A percentile compares a stretch with the other conserved stretches of the same genome.
Evolutionary conservation across 805 yeast species (phyloP).

Genomic region (Candida sithepensis): DNA sequence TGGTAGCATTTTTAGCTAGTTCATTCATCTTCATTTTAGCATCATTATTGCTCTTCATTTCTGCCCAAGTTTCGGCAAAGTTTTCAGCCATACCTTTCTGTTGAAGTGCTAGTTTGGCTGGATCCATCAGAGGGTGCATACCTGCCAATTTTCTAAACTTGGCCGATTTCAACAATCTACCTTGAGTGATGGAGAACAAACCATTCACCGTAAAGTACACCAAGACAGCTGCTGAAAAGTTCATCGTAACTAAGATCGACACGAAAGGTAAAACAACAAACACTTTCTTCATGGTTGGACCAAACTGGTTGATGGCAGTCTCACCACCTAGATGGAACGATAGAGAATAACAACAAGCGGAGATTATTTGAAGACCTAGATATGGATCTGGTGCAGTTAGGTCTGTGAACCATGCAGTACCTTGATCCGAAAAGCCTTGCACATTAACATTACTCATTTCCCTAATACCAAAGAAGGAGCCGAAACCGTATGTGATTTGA

Average conservation of each 20-base stretch:
- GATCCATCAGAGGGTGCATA: constrained; percentile 49
- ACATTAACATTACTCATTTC: constrained; percentile 82
- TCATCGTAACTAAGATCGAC: constrained; percentile 86
- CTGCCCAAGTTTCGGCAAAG: constrained; percentile 29
- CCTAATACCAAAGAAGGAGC: constrained; percentile 83
- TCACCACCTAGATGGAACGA: constrained; percentile 89
- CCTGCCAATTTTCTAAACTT: constrained; percentile 54
- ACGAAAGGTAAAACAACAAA: constrained; percentile 73
- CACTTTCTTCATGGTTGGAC: constrained; percentile 50
- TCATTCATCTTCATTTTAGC: constrained; percentile 24
- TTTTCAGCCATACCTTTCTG: constrained; percentile 30
- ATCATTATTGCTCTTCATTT: constrained; percentile 27
- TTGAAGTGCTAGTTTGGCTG: constrained; percentile 24
- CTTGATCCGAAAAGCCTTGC: constrained; percentile 74
- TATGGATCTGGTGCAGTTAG: constrained; percentile 86
- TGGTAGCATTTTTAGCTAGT: constrained; percentile 28
- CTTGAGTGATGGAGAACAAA: constrained; percentile 67
- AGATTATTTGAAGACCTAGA: constrained; percentile 76
- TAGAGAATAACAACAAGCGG: constrained; percentile 72
- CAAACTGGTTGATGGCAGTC: constrained; percentile 58
- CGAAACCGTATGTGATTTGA: constrained; percentile 82
- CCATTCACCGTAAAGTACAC: constrained; percentile 85
- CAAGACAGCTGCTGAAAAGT: constrained; percentile 79
- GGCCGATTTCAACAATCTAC: constrained; percentile 57
- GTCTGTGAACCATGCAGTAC: constrained; percentile 80